phyloP scores from a whole-genome alignment of 83 land plant species.

The Picea abies region DNA sequence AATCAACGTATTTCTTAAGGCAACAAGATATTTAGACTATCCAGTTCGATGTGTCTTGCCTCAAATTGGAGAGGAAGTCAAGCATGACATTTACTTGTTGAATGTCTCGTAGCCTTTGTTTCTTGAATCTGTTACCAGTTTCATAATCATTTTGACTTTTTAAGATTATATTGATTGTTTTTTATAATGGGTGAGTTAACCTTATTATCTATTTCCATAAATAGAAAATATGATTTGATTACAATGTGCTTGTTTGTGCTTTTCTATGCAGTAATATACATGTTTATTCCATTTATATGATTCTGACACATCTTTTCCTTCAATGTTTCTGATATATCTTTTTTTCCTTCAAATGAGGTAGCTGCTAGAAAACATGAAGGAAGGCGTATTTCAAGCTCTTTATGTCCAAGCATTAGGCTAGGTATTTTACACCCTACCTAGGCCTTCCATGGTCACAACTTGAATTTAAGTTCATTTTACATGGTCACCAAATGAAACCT shows the following conservation, averaged over 20 bases:
- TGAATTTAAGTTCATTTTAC: background rate
- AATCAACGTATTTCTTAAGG: background rate
- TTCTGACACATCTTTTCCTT: background rate
- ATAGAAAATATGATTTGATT: too few species aligned
- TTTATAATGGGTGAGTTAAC: too few species aligned
- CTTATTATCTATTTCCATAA: too few species aligned
- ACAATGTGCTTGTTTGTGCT: too few species aligned
- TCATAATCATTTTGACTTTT: too few species aligned
- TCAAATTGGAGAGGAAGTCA: too few species aligned
- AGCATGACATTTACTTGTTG: too few species aligned
- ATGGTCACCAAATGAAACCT: background rate
- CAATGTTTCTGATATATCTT: background rate
- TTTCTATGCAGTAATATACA: too few species aligned
- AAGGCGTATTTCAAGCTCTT: conserved; percentile 65
- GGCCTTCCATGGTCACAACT: background rate
- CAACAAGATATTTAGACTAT: too few species aligned
- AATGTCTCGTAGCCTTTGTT: too few species aligned
- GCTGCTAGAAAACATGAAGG: conserved; percentile 74
- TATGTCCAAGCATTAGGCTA: conserved; percentile 89
- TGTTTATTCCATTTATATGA: background rate
- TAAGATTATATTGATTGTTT: too few species aligned
- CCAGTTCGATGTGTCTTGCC: background rate
- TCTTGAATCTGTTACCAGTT: too few species aligned
- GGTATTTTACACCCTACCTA: conserved; percentile 34
- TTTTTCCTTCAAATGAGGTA: conserved; percentile 44